Percentiles rank a stretch among this genome's conserved stretches.
Conservation (phyloP, 305 asterid genomes). For the Caryopteris hybrid region DNA sequence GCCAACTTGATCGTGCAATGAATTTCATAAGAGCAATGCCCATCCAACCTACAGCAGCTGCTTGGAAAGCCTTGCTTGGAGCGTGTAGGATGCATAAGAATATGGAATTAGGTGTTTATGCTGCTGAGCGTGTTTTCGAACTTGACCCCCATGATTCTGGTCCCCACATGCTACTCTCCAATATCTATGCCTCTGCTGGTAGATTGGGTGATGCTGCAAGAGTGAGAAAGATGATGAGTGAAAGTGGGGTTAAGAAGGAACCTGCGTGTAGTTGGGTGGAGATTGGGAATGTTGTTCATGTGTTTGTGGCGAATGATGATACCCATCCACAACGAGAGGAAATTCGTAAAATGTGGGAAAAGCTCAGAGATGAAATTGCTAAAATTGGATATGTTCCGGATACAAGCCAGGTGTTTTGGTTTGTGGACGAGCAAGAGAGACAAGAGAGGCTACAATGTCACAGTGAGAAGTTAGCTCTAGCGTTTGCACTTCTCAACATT, state of each 20-base stretch:
- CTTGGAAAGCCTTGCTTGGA: conserved; percentile 90
- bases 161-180: conserved; percentile 69
- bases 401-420: conserved; percentile 75
- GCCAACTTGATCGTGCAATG: conserved; percentile 56
- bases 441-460: conserved; percentile 68
- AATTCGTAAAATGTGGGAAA: conserved; percentile 60
- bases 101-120: conserved; percentile 63
- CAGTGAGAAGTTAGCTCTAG: conserved; percentile 85
- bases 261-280: conserved; percentile 98
- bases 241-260: conserved; percentile 75
- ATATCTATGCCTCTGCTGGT: conserved; percentile 80
- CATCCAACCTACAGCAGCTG: conserved; percentile 54
- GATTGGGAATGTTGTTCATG: conserved; percentile 60
- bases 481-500: conserved; percentile 67
- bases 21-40: conserved; percentile 57
- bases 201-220: conserved; percentile 65
- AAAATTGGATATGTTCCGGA: conserved; percentile 79
- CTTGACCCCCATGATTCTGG: conserved; percentile 85
- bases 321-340: conserved; percentile 60
- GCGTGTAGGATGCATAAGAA: conserved; percentile 86
- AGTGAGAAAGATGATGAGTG: conserved; percentile 75
- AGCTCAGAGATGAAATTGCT: conserved; percentile 43
- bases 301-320: conserved; percentile 74
- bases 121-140: conserved; percentile 76
- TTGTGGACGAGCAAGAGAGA: conserved; percentile 56